Conservation (phyloP, 768 basidiomycete genomes). For the Lepiota brunneoincarnata region DNA sequence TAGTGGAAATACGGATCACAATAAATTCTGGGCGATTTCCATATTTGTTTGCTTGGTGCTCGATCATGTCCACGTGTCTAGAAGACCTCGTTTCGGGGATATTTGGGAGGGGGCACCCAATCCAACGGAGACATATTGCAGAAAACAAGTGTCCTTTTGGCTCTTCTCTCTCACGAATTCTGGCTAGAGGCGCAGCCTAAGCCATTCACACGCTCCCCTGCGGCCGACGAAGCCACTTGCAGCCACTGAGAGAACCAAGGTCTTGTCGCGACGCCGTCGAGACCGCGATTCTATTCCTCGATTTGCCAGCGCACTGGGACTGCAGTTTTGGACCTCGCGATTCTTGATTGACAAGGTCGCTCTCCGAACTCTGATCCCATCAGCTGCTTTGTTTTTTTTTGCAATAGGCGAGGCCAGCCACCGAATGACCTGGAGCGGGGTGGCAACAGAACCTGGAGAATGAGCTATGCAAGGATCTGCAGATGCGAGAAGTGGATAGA, state of each 20-base stretch:
- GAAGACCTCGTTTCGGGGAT: neutral
- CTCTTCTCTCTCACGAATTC: neutral
- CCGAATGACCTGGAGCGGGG: neutral
- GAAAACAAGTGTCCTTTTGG: neutral
- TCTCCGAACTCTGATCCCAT: no score
- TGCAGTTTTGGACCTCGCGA: no score
- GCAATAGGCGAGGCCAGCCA: neutral
- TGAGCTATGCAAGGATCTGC: no score
- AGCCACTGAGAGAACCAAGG: neutral
- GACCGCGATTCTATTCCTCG: no score
- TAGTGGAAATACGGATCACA: no score
- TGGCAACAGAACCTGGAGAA: no score
- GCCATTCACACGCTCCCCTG: neutral
- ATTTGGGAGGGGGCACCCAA: neutral
- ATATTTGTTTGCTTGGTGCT: neutral
- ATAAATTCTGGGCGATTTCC: slow-evolving; percentile 8
- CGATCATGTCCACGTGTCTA: slow-evolving; percentile 5
- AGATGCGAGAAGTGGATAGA: neutral
- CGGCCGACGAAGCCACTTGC: neutral
- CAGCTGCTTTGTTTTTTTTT: neutral
- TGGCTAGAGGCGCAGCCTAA: neutral
- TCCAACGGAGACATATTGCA: slow-evolving; percentile 8
- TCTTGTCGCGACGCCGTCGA: no score
- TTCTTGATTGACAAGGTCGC: no score
- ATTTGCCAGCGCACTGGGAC: no score